Evolutionary conservation across 73 alveolate species (phyloP).

Genomic region (Uronychia setigera): DNA sequence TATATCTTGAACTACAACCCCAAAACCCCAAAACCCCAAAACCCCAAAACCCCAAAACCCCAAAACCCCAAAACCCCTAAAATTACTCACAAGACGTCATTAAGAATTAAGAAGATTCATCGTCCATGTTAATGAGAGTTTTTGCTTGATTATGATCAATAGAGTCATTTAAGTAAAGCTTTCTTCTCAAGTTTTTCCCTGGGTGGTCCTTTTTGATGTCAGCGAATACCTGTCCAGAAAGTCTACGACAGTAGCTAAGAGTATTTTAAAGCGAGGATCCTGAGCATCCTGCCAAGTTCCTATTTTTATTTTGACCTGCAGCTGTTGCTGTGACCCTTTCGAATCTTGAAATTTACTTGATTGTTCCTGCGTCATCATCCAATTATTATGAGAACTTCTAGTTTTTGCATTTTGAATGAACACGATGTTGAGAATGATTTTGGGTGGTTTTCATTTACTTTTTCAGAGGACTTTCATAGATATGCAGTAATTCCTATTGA

Average conservation of each 20-base stretch:
- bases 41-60: too few relatives aligned
- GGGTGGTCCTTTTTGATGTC: not conserved
- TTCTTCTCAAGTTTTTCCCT: not conserved
- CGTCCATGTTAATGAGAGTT: too few relatives aligned
- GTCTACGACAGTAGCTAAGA: not conserved
- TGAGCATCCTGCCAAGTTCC: not conserved
- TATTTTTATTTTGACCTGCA: not conserved
- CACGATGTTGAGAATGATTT: too few relatives aligned
- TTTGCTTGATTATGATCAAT: too few relatives aligned
- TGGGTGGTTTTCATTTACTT: not conserved
- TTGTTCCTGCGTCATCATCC: not conserved
- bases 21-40: too few relatives aligned
- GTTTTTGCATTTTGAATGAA: too few relatives aligned
- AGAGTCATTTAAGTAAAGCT: not conserved
- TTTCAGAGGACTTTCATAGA: not conserved
- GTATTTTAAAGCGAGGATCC: not conserved
- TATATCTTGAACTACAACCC: too few relatives aligned
- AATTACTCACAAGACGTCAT: too few relatives aligned
- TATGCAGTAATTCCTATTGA: not conserved
- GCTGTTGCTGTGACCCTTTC: not conserved
- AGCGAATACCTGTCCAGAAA: not conserved
- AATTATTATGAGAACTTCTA: not conserved
- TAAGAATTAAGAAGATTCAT: too few relatives aligned
- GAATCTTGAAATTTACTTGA: not conserved
- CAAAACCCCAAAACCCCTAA: too few relatives aligned